Evolutionary conservation across 768 basidiomycete species (phyloP), one percentile per base, ranked within the genome.

Genomic region (Termitomyces sp.): DNA sequence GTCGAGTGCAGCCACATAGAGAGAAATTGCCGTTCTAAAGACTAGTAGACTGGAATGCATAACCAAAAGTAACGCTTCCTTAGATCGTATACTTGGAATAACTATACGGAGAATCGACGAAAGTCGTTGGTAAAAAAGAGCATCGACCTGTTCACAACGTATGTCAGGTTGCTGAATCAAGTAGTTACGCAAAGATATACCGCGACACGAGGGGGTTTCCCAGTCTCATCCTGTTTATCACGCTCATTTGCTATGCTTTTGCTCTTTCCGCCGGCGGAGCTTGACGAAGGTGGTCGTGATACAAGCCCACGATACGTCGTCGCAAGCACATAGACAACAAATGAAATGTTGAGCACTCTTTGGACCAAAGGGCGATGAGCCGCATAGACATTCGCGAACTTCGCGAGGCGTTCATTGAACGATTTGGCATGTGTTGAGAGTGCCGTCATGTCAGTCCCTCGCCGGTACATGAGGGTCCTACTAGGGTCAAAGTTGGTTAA

Each of bases 1-100:
- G 66, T 98, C 96, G 47, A 98, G 78, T 21, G 89, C 84, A 6
- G 96, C 96, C 47, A 99, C 94, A 66, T 97, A 98, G 17, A 99
- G 75, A 16, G 92, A 95, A 45, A 98, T 87, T 1, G 91, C 86
- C 3, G 96, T 98, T 62, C 96, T 76, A 61, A 91, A 88, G 14
- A 98, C 78, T 53, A 99, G 81, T 56, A 99, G 78, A 65, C 86
- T 84, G 14, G 94, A 91, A 71, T 98, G 95, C 79, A 92, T 88
- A 44, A 85, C 72, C 16, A 99, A 79, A 49, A 98, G 81, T 52
- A 90, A 72, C 0, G 94, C 92, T 70, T 98, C 95, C 62, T 93
- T 91, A 8, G 90, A 92, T 42, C 83, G 83, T 54, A 92, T 69
- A 42, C 87, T 79, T 3, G 95, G 96, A 54, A 98, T 92, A 21